These are phyloP conservation scores for Pyrenochaeta sp. DNA, from an alignment of 2,329 filamentous ascomycete genomes.

Conservation along the genomic window DNA sequence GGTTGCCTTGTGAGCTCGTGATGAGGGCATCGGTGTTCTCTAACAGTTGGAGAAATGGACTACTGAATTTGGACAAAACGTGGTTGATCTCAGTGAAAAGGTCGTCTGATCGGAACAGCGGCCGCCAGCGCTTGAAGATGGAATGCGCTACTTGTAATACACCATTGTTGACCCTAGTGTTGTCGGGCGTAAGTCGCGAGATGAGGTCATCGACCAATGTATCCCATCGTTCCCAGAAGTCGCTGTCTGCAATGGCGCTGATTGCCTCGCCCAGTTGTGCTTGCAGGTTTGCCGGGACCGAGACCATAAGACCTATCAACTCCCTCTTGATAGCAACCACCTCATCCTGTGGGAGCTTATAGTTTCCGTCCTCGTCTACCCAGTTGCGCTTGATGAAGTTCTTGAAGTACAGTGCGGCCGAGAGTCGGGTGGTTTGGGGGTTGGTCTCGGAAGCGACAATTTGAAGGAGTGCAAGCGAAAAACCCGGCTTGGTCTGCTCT, in stretches of 20 bases:
- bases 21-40: conserved; percentile 75
- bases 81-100: conserved; percentile 97
- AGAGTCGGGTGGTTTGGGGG: conserved; percentile 80
- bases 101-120: conserved; percentile 90
- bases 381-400: conserved; percentile 97
- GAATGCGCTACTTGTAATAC: conserved; percentile 97
- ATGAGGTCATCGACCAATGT: conserved; percentile 95
- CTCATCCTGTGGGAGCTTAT: conserved; percentile 85
- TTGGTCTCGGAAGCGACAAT: conserved; percentile 82
- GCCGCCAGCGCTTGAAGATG: conserved; percentile 95
- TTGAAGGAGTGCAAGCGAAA: conserved; percentile 84
- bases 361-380: conserved; percentile 92
- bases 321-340: conserved; percentile 92
- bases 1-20: conserved; percentile 77
- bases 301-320: conserved; percentile 96
- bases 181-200: conserved; percentile 80
- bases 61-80: conserved; percentile 84
- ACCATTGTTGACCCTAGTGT: conserved; percentile 87
- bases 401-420: conserved; percentile 94
- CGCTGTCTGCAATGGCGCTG: conserved; percentile 95
- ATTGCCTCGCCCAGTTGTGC: conserved; percentile 95
- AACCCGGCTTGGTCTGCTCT: conserved; percentile 84
- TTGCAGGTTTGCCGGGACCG: conserved; percentile 85
- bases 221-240: conserved; percentile 96
- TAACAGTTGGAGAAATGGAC: conserved; percentile 82